Conservation (phyloP, 2,329 filamentous ascomycete species). For the Fusarium sp. region DNA sequence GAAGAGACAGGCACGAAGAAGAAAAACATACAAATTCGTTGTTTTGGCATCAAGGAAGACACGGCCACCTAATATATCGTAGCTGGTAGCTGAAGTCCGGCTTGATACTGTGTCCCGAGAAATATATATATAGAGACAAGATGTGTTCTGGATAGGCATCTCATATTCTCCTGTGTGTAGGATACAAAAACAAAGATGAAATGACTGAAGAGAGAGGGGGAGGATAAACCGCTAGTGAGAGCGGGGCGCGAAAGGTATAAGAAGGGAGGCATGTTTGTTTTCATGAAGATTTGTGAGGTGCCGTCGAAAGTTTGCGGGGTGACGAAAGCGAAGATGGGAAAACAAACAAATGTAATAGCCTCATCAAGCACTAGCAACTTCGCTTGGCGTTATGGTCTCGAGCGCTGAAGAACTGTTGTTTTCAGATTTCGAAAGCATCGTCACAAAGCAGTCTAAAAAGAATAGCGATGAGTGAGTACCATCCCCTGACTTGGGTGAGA, state of each 20-base stretch:
- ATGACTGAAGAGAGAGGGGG: neutral
- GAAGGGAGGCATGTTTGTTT: neutral
- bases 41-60: neutral
- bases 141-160: neutral
- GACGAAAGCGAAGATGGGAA: neutral
- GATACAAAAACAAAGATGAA: neutral
- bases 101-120: neutral
- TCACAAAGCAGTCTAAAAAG: neutral
- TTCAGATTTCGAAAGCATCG: neutral
- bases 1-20: neutral
- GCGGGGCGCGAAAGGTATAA: neutral
- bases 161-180: neutral
- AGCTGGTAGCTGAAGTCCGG: neutral
- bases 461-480: neutral
- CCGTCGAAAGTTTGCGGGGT: neutral
- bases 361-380: neutral
- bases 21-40: neutral
- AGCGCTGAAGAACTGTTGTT: neutral
- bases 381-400: neutral
- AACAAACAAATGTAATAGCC: neutral
- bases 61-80: neutral
- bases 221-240: neutral
- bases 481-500: neutral
- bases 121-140: neutral
- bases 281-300: neutral